Base-by-base conservation (phyloP, 768 basidiomycete species). In the Naganishia vaughanmartiniae region DNA sequence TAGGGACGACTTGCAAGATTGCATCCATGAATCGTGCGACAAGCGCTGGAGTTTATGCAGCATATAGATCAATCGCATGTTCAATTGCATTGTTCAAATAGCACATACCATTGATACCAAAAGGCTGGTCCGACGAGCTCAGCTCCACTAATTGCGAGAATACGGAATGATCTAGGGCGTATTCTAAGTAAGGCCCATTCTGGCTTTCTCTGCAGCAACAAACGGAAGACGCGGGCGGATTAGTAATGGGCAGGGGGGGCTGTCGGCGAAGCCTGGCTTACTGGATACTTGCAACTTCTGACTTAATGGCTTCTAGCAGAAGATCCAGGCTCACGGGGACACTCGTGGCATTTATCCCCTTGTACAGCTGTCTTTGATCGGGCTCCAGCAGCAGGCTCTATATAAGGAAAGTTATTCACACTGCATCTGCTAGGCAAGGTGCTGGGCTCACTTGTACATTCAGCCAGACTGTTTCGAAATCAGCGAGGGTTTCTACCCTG, bases 181-280 rank as follows among this genome's bases (percentile, higher is more conserved):
- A 94, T 81, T 97, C 94, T 63, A 96, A 82, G 77, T 93, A 96
- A 34, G 85, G 88, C 46, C 94, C 94, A 11, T 93, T 93, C 45
- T 46, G 45, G 45, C 45, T 17, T 46, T 21, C 15, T 21, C 14
- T 17, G 4, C 17, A 15, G 15, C 7, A 6, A 46, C 45, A 17
- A 46, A 21, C 15, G 15, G 39, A 15, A 46, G 45, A 17, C 17
- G 45, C 45, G 15, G 4, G 21, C 21, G 45, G 45, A 36, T 36
- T 46, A 46, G 45, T 15, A 46, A 17, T 46, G 31, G 9, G 55
- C 55, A 15, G 39, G 45, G 26, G 9, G 2, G n/a, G 21, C 4
- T 36, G 10, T 15, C 5, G 45, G 34, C 17, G 34, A 24, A 26
- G 45, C 15, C 21, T 65, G 54, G 85, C 89, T 75, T 81, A 95